phyloP scores from a whole-genome alignment of 129 eudicot genomes.

The Solidago caesia region DNA sequence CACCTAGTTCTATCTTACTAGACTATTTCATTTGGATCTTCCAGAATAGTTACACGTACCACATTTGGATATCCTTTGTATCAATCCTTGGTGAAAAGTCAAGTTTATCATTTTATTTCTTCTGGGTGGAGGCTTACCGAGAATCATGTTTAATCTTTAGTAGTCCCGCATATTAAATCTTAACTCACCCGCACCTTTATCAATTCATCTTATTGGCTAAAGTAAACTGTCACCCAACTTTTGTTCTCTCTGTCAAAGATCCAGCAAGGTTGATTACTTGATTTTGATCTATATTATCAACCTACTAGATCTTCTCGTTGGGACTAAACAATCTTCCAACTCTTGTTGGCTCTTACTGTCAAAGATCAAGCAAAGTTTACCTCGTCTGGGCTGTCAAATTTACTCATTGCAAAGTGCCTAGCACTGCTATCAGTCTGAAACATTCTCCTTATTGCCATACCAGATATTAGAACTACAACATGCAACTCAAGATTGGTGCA shows the following conservation, averaged over 20 bases:
- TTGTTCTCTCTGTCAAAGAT: background rate
- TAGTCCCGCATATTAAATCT: too few species aligned
- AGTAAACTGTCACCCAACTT: too few species aligned
- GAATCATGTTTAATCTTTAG: too few species aligned
- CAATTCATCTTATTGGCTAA: too few species aligned
- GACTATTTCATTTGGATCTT: too few species aligned
- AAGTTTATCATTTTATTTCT: too few species aligned
- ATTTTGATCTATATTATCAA: background rate
- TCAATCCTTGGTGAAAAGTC: too few species aligned
- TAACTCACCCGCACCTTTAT: too few species aligned
- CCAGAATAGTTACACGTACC: too few species aligned
- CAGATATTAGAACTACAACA: background rate
- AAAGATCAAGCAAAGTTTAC: background rate
- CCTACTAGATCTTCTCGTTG: conserved; percentile 4
- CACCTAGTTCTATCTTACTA: too few species aligned
- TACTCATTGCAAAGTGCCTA: background rate
- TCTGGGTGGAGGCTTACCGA: too few species aligned
- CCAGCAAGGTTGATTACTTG: background rate
- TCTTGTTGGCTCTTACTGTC: background rate
- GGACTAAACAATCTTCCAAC: background rate
- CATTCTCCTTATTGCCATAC: background rate
- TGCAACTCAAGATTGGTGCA: background rate
- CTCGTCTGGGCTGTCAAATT: background rate
- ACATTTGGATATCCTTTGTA: too few species aligned
- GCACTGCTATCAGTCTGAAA: background rate